Conservation (phyloP, 2,329 filamentous ascomycete genomes). For the Stachybotrys elegans region DNA sequence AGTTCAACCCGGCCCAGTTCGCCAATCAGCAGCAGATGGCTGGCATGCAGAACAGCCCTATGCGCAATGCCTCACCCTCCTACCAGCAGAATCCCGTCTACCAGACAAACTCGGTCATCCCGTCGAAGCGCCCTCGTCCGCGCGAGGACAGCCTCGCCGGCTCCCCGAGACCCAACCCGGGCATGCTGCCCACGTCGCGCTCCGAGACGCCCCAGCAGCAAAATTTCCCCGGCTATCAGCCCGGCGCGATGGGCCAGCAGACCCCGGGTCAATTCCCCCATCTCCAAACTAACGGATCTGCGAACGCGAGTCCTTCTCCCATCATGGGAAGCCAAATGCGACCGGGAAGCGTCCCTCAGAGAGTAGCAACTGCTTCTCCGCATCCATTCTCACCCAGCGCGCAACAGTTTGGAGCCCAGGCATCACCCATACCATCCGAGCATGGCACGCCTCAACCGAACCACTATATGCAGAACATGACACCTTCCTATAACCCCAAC, state of each 20-base stretch:
- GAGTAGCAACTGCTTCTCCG: slow-evolving; percentile 87
- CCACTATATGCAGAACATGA: slow-evolving; percentile 60
- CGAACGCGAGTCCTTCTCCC: slow-evolving; percentile 85
- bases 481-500: slow-evolving; percentile 52
- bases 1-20: slow-evolving; percentile 58
- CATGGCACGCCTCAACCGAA: slow-evolving; percentile 72
- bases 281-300: slow-evolving; percentile 72
- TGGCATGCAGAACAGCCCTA: slow-evolving; percentile 73
- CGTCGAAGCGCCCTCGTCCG: slow-evolving; percentile 80
- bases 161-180: slow-evolving; percentile 71
- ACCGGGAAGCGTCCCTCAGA: slow-evolving; percentile 65
- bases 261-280: slow-evolving; percentile 71
- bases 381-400: slow-evolving; percentile 80
- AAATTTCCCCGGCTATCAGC: slow-evolving; percentile 66
- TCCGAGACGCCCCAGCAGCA: slow-evolving; percentile 87
- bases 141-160: slow-evolving; percentile 79
- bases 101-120: slow-evolving; percentile 80
- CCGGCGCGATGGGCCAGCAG: slow-evolving; percentile 55
- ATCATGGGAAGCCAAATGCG: slow-evolving; percentile 81
- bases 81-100: slow-evolving; percentile 74
- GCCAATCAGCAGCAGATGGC: slow-evolving; percentile 50
- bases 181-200: slow-evolving; percentile 74
- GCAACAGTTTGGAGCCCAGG: slow-evolving; percentile 66
- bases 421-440: slow-evolving; percentile 73
- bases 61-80: slow-evolving; percentile 74